phyloP scores from a whole-genome alignment of 179 eudicot genomes.

The Actinidia arguta region DNA sequence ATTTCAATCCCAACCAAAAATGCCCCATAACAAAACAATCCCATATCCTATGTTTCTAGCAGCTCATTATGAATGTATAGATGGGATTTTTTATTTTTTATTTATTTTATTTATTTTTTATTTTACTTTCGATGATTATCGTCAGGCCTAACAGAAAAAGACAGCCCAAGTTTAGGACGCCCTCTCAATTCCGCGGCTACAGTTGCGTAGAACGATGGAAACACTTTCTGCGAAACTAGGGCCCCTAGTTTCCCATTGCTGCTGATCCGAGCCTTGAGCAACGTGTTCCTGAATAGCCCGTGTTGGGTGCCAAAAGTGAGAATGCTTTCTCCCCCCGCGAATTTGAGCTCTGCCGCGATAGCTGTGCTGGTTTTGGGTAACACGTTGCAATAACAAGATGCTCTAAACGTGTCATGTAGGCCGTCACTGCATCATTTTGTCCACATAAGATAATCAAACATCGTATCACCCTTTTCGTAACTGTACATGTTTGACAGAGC shows the following conservation, averaged over 20 bases:
- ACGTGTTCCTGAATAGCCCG: background rate
- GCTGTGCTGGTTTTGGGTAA: constrained; percentile 22
- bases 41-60: too few relatives aligned
- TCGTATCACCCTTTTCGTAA: too few relatives aligned
- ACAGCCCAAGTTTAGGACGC: constrained; percentile 26
- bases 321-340: constrained; percentile 14
- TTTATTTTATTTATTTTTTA: too few relatives aligned
- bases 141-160: constrained; percentile 25
- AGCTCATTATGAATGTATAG: too few relatives aligned
- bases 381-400: constrained; percentile 12
- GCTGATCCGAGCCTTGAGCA: constrained; percentile 28
- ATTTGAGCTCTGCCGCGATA: constrained; percentile 28
- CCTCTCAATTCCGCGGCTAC: constrained; percentile 23
- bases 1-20: constrained; percentile 3
- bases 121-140: too few relatives aligned
- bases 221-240: constrained; percentile 23
- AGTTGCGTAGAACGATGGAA: constrained; percentile 4
- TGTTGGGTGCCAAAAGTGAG: constrained; percentile 27
- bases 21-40: too few relatives aligned
- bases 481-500: too few relatives aligned
- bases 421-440: constrained; percentile 25
- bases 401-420: constrained; percentile 18
- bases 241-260: constrained; percentile 24
- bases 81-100: too few relatives aligned
- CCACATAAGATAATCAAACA: too few relatives aligned